phyloP scores from a whole-genome alignment of 2,329 filamentous ascomycete species.

The Chrysosporium queenslandicum region DNA sequence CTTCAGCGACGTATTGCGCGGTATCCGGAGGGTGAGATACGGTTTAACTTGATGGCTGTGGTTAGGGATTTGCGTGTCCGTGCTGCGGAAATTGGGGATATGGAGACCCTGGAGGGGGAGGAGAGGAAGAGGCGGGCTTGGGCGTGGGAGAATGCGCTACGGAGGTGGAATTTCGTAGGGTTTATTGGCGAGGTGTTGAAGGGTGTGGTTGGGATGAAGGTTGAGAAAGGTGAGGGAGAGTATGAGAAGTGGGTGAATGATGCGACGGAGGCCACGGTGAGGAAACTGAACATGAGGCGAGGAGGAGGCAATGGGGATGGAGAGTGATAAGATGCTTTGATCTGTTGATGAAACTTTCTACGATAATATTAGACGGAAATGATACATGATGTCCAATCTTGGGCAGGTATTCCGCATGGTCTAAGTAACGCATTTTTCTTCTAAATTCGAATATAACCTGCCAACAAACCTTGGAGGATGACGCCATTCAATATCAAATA shows the following conservation, averaged over 20 bases:
- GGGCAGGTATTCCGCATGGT: too few species aligned
- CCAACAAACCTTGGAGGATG: too few species aligned
- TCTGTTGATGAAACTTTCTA: too few species aligned
- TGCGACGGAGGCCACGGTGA: constrained; percentile 37
- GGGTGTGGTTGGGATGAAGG: constrained; percentile 66
- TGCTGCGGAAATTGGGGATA: constrained; percentile 72
- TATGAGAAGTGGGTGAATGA: constrained; percentile 80
- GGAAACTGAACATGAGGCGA: constrained; percentile 30
- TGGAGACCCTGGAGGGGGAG: constrained; percentile 66
- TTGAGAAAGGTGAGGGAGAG: constrained; percentile 53
- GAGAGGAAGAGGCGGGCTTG: constrained; percentile 74
- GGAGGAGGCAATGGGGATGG: constrained; percentile 9
- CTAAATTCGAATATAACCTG: too few species aligned
- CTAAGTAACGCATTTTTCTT: too few species aligned
- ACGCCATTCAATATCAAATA: too few species aligned
- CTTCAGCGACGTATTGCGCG: constrained; percentile 71
- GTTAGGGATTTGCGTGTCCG: constrained; percentile 68
- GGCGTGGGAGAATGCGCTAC: constrained; percentile 88
- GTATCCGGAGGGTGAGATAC: constrained; percentile 78
- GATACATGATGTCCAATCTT: too few species aligned
- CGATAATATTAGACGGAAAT: too few species aligned
- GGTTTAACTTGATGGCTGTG: constrained; percentile 93
- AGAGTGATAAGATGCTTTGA: too few species aligned
- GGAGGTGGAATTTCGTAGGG: constrained; percentile 90
- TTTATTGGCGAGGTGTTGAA: constrained; percentile 87